Conservation (phyloP, 2,329 filamentous ascomycete species). For the Aspergillus oerlinghausenensis region DNA sequence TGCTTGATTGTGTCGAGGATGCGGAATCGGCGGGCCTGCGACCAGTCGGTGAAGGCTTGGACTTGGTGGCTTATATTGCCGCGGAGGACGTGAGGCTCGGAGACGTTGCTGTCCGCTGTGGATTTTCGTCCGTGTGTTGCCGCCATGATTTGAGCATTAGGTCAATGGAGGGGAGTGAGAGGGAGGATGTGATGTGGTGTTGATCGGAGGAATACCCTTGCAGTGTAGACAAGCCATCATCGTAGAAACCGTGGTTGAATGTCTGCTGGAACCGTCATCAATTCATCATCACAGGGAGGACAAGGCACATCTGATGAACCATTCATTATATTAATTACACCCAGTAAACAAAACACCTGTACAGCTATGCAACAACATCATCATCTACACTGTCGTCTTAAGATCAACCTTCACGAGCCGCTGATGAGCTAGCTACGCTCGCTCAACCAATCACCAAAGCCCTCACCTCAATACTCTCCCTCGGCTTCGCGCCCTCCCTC, state of each 20-base stretch:
- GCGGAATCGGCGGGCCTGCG: slow-evolving; percentile 6
- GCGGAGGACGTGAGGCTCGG: slow-evolving; percentile 1
- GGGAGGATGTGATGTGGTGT: background rate
- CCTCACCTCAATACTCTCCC: slow-evolving; percentile 88
- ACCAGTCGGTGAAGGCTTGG: slow-evolving; percentile 7
- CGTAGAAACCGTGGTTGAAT: background rate
- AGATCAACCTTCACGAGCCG: background rate
- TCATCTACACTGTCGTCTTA: background rate
- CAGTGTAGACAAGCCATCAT: background rate
- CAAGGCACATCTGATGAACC: too few species aligned
- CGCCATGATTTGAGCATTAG: background rate
- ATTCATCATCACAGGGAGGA: background rate
- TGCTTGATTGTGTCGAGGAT: slow-evolving; percentile 37
- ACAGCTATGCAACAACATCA: background rate
- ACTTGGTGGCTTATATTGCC: slow-evolving; percentile 8
- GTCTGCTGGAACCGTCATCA: background rate
- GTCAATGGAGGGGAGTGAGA: background rate
- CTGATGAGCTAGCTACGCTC: background rate
- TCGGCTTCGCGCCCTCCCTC: slow-evolving; percentile 61
- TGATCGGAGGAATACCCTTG: background rate
- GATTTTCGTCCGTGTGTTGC: background rate
- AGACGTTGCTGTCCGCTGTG: background rate
- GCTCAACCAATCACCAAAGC: slow-evolving; percentile 72
- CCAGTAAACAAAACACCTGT: background rate
- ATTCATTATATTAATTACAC: background rate